Evolutionary conservation across 1,284 basidiomycete species (phyloP).

Genomic region (Heliocybe sulcata): DNA sequence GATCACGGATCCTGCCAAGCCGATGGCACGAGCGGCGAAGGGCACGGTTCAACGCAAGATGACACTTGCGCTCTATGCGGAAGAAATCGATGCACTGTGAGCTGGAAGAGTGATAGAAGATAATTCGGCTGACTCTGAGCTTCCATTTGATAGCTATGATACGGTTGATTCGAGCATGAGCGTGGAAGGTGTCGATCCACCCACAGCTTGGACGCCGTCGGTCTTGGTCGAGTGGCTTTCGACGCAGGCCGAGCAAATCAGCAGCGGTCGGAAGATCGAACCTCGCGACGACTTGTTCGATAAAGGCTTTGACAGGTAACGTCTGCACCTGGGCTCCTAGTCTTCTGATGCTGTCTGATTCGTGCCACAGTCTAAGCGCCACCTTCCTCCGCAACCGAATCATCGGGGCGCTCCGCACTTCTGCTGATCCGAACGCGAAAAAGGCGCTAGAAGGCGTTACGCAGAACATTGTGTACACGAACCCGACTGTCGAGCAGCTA

Average conservation of each 20-base stretch:
- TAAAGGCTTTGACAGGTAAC: constrained; percentile 29
- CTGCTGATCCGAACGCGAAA: constrained; percentile 1
- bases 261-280: constrained; percentile 10
- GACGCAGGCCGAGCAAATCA: constrained; percentile 18
- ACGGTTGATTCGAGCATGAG: constrained; percentile 16
- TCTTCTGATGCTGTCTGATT: background rate
- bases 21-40: constrained; percentile 6
- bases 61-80: constrained; percentile 5
- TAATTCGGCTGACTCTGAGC: background rate
- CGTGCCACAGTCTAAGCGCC: constrained; percentile 19
- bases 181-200: background rate
- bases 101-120: background rate
- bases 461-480: constrained; percentile 2
- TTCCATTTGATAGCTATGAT: constrained; percentile 17
- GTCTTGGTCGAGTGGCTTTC: constrained; percentile 20
- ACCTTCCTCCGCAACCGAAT: constrained; percentile 26
- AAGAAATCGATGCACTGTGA: constrained; percentile 9
- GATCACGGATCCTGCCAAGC: constrained; percentile 4
- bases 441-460: background rate
- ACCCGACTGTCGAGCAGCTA: background rate
- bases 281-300: constrained; percentile 20
- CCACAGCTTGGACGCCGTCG: constrained; percentile 14
- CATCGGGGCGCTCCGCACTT: constrained; percentile 16
- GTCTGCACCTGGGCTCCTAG: background rate
- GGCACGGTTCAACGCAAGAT: constrained; percentile 7